Percentiles rank a stretch among this genome's conserved stretches.
These are phyloP conservation scores for Candida gigantensis DNA, from an alignment of 1,139 yeast genomes.

Conservation along the genomic window DNA sequence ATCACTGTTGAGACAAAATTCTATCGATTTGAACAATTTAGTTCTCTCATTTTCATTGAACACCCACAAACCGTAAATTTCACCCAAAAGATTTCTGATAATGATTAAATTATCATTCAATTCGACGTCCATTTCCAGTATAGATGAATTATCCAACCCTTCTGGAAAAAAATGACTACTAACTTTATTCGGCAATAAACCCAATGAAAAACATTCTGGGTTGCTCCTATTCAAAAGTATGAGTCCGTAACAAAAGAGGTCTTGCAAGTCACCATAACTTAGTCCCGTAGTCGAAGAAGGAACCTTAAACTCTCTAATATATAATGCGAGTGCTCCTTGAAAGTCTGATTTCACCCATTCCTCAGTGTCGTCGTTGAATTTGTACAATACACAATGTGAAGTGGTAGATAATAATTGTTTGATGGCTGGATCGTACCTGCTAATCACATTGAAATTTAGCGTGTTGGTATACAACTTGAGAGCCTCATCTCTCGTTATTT, in stretches of 20 bases:
- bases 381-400: slow-evolving; percentile 81
- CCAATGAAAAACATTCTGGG: slow-evolving; percentile 79
- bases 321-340: slow-evolving; percentile 81
- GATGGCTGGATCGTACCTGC: slow-evolving; percentile 79
- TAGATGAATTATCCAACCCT: slow-evolving; percentile 44
- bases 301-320: slow-evolving; percentile 57
- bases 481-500: slow-evolving; percentile 34
- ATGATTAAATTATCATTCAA: slow-evolving; percentile 79
- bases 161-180: slow-evolving; percentile 44
- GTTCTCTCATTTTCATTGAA: slow-evolving; percentile 75
- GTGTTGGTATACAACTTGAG: slow-evolving; percentile 66
- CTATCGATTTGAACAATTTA: slow-evolving; percentile 58
- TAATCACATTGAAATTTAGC: slow-evolving; percentile 76
- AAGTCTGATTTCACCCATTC: slow-evolving; percentile 83
- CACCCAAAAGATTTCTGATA: slow-evolving; percentile 72
- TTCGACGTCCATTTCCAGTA: slow-evolving; percentile 66
- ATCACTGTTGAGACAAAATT: slow-evolving; percentile 52
- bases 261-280: slow-evolving; percentile 43
- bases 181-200: slow-evolving; percentile 64
- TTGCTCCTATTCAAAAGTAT: slow-evolving; percentile 73
- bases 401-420: slow-evolving; percentile 74
- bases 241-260: slow-evolving; percentile 72
- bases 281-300: slow-evolving; percentile 27
- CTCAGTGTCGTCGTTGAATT: slow-evolving; percentile 58
- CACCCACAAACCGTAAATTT: slow-evolving; percentile 87